A percentile compares a stretch with the other conserved stretches of the same genome.
These are phyloP conservation scores for Colletotrichum liaoningense DNA, from an alignment of 2,329 filamentous ascomycete species.

Conservation along the genomic window DNA sequence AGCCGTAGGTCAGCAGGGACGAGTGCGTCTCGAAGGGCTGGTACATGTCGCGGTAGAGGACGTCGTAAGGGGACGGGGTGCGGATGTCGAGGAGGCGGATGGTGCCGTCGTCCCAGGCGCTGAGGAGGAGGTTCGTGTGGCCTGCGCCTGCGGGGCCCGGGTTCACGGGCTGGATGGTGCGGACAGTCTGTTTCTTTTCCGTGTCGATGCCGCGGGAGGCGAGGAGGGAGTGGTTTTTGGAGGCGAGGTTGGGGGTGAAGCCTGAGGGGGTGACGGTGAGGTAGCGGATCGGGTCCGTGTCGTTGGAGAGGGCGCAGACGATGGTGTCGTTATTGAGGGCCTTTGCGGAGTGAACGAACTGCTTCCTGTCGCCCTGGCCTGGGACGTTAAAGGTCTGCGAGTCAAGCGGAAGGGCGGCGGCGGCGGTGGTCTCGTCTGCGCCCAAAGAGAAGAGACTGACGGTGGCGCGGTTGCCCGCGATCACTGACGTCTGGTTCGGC, in stretches of 20 bases:
- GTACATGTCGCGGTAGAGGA: conserved; percentile 64
- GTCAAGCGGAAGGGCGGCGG: conserved; percentile 2
- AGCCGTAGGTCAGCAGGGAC: conserved; percentile 61
- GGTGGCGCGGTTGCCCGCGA: conserved; percentile 33
- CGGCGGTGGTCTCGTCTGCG: conserved; percentile 1
- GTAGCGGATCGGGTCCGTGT: conserved; percentile 56
- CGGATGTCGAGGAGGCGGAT: conserved; percentile 56
- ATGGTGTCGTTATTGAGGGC: conserved; percentile 59
- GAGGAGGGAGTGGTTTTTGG: conserved; percentile 45
- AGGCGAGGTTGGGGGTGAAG: conserved; percentile 48
- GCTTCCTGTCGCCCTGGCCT: conserved; percentile 38
- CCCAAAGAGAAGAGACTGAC: conserved; percentile 35
- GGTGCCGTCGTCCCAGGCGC: conserved; percentile 65
- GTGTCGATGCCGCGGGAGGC: conserved; percentile 40
- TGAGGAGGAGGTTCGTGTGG: conserved; percentile 56
- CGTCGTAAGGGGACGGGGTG: conserved; percentile 58
- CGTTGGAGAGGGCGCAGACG: conserved; percentile 57
- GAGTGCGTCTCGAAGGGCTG: conserved; percentile 58
- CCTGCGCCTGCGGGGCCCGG: conserved; percentile 41
- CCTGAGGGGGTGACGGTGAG: conserved; percentile 59
- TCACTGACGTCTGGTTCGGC: conserved; percentile 21
- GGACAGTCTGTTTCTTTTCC: conserved; percentile 52
- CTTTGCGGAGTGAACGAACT: conserved; percentile 49
- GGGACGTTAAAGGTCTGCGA: conserved; percentile 23
- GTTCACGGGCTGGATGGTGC: conserved; percentile 59